A percentile compares a stretch with the other conserved stretches of the same genome.
These are phyloP conservation scores for Termitomyces sp. DNA, from an alignment of 768 basidiomycete species.

Conservation along the genomic window DNA sequence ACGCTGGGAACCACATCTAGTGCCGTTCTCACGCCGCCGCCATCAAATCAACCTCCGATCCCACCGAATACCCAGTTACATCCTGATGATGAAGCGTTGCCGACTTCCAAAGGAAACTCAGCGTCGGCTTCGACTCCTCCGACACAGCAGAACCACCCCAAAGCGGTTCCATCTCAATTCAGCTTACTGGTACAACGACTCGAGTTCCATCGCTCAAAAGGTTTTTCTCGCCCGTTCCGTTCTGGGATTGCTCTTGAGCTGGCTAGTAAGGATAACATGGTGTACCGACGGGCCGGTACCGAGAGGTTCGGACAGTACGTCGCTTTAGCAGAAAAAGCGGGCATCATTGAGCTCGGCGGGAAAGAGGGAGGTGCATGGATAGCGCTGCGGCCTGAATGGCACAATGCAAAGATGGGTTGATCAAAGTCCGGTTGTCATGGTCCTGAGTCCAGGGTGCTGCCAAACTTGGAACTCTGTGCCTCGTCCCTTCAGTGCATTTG, in stretches of 20 bases:
- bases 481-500: background rate
- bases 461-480: constrained; percentile 2
- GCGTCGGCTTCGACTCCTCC: background rate
- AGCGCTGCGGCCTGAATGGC: constrained; percentile 29
- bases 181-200: constrained; percentile 34
- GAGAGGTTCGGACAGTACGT: constrained; percentile 41
- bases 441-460: background rate
- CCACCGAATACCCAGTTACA: background rate
- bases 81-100: background rate
- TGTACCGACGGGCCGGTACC: constrained; percentile 41
- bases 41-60: background rate
- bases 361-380: constrained; percentile 38
- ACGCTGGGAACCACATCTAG: background rate
- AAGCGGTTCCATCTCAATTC: constrained; percentile 26
- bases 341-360: constrained; percentile 42
- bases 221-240: constrained; percentile 32
- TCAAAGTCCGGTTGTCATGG: background rate
- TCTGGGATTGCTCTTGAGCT: constrained; percentile 36
- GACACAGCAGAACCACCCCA: constrained; percentile 5
- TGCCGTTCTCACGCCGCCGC: background rate
- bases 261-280: constrained; percentile 20
- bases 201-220: constrained; percentile 28
- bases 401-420: constrained; percentile 18
- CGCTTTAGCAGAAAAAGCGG: constrained; percentile 34
- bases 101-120: background rate